Evolutionary conservation across 2,329 filamentous ascomycete species (phyloP).

Genomic region (Aspergillus fijiensis): DNA sequence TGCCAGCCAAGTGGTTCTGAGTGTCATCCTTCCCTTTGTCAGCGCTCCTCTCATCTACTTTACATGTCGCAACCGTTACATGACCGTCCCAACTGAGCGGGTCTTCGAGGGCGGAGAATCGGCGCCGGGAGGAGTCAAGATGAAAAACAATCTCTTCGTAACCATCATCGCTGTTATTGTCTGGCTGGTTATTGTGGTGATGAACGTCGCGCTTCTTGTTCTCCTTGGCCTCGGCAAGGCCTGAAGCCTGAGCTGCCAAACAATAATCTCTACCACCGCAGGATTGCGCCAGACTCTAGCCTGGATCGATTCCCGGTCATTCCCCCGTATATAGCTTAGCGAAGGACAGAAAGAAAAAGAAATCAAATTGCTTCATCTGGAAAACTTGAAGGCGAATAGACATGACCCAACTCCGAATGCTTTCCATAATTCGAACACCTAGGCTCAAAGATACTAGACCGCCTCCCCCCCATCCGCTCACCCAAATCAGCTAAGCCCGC

Average conservation of each 20-base stretch:
- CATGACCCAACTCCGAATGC: constrained; percentile 20
- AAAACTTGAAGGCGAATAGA: neutral
- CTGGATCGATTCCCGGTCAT: neutral
- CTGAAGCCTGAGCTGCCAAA: constrained; percentile 15
- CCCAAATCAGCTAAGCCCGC: constrained; percentile 32
- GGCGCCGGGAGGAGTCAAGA: constrained; percentile 49
- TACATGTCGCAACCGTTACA: constrained; percentile 74
- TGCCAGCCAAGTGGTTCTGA: constrained; percentile 74
- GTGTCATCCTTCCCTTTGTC: constrained; percentile 78
- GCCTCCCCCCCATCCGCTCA: no score
- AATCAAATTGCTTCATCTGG: neutral
- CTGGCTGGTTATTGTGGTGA: constrained; percentile 71
- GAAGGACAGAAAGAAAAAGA: neutral
- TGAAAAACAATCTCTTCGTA: constrained; percentile 71
- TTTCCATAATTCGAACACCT: constrained; percentile 15
- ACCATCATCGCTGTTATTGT: constrained; percentile 59
- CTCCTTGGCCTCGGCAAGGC: constrained; percentile 58
- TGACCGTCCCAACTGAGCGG: constrained; percentile 63
- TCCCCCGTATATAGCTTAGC: neutral
- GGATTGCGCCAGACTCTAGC: neutral
- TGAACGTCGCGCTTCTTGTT: constrained; percentile 77
- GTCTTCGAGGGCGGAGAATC: constrained; percentile 34
- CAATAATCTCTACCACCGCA: neutral
- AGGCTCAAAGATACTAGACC: neutral
- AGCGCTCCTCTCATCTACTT: constrained; percentile 81